These are phyloP conservation scores for Sporothrix inflata DNA, from an alignment of 2,329 filamentous ascomycete species.

Conservation along the genomic window DNA sequence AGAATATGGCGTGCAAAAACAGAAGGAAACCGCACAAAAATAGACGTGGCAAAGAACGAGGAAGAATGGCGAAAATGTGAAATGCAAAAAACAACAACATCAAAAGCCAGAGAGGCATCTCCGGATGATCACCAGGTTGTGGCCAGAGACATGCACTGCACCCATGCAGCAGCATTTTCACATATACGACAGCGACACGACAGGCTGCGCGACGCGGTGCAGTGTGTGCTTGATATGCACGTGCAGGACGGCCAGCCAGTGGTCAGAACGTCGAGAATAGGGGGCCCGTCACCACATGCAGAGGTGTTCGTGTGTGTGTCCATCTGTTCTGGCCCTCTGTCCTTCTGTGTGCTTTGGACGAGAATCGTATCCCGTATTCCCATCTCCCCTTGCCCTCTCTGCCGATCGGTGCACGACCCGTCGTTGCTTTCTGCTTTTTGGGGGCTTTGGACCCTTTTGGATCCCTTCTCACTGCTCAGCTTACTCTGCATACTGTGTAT, in stretches of 20 bases:
- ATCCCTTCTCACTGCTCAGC: not conserved
- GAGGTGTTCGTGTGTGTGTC: not conserved
- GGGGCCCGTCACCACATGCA: not conserved
- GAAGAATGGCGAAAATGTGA: conserved; percentile 1
- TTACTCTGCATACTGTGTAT: not conserved
- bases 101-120: not conserved
- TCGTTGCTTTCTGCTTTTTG: conserved; percentile 6
- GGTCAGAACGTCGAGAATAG: not conserved
- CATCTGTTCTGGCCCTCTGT: not conserved
- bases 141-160: not conserved
- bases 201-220: conserved; percentile 13
- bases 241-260: not conserved
- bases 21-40: not conserved
- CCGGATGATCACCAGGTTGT: not conserved
- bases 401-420: conserved; percentile 5
- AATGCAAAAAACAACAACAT: no score
- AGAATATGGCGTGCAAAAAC: not conserved
- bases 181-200: conserved; percentile 6
- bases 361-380: conserved; percentile 13
- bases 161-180: not conserved
- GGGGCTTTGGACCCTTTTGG: not conserved
- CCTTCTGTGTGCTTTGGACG: not conserved
- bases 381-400: not conserved
- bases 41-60: not conserved
- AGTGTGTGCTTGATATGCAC: conserved; percentile 6